phyloP scores from a whole-genome alignment of 371 early-diverging fungal species.

The Batrachochytrium dendrobatidis region DNA sequence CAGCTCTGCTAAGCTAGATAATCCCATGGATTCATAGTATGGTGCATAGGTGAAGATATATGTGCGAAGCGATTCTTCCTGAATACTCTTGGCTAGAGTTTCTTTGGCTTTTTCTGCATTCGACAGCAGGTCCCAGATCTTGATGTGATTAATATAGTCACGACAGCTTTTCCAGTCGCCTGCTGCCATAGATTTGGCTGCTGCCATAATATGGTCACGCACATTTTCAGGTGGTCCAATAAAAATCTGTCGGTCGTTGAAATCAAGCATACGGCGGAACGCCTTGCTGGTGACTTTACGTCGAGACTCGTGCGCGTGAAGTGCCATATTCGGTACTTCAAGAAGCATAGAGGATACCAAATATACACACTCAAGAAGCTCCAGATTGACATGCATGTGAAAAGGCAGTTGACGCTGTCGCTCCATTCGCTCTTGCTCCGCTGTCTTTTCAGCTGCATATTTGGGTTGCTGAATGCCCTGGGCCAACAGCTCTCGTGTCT shows the following conservation, averaged over 20 bases:
- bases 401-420: constrained; percentile 93
- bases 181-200: constrained; percentile 81
- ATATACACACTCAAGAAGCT: constrained; percentile 94
- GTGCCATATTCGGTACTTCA: constrained; percentile 93
- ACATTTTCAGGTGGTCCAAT: constrained; percentile 95
- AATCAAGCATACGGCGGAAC: constrained; percentile 91
- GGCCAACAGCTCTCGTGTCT: constrained; percentile 87
- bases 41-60: constrained; percentile 87
- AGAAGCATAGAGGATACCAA: constrained; percentile 91
- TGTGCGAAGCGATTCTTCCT: constrained; percentile 92
- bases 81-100: constrained; percentile 84
- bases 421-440: constrained; percentile 86
- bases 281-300: constrained; percentile 82
- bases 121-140: constrained; percentile 93
- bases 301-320: constrained; percentile 68
- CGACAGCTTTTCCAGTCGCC: constrained; percentile 90
- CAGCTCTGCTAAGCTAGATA: constrained; percentile 75
- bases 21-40: constrained; percentile 78
- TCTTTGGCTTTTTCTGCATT: constrained; percentile 68
- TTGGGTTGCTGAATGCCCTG: constrained; percentile 81
- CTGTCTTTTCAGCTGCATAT: constrained; percentile 57
- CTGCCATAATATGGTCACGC: constrained; percentile 95
- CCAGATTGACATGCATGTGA: constrained; percentile 98
- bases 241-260: constrained; percentile 90
- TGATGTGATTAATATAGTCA: constrained; percentile 78